Evolutionary conservation across 2,329 filamentous ascomycete genomes (phyloP), one percentile per base, ranked within the genome.

Genomic region (Xylaria sp.): DNA sequence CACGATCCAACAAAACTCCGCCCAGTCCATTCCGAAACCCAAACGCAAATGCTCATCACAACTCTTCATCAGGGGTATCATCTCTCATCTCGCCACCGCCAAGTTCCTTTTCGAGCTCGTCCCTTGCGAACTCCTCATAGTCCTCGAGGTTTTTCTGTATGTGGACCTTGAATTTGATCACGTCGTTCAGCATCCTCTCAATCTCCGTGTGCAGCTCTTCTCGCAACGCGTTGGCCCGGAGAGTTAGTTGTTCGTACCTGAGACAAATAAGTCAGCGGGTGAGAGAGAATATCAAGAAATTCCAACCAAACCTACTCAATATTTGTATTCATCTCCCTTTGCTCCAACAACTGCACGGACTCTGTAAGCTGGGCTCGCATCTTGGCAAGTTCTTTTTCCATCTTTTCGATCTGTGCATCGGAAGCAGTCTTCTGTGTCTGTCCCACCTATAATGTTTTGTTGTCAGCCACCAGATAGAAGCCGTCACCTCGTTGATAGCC

Each of bases 101-200:
- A 26, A 94, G 83, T 81, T 94, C 92, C 77, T 90, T 89, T 82
- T 97, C 93, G n/a, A 97, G 90, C 82, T 98, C 95, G 73, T 97
- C 93, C 2, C 93, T 91, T 6, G 97, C 93, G 78, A 97, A 97
- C 65, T 90, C 90, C 81, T 99, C 96, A 79, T 97, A 98, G 77
- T 96, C 93, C 78, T 97, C 95, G 63, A 99, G 84, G 67, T 90
- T 91, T 82, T 94, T 94, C 80, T 99, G 96, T 60, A 99, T 86
- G 77, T 98, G 94, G 72, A 99, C 93, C 83, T 99, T 99, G 88
- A 99, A 98, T 77, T 97, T 94, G 83, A 98, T 97, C 70, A 97
- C 92, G 78, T 98, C 94, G 82, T 97, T 97, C 68, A 99, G 84
- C 88, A 98, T 97, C 75, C 90, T 91, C 82, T 97, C 96, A 75